Evolutionary conservation across 345 rosid genomes (phyloP), one percentile per base, ranked within the genome.

Genomic region (Aquilaria sinensis): DNA sequence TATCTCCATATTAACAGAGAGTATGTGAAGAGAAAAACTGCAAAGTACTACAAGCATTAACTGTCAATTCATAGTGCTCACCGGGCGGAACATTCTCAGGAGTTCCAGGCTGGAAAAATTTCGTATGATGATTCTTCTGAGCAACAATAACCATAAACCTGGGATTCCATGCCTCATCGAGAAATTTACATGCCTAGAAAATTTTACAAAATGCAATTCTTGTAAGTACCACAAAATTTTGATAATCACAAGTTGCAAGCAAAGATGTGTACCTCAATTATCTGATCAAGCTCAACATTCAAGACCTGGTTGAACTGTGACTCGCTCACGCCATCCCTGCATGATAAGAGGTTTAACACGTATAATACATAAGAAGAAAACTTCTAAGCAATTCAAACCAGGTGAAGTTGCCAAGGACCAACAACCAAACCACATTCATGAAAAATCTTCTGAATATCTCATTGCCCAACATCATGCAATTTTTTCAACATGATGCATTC

Each of bases 301-400:
- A 90, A 70, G 61, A 93, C 96, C 73, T 88, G 97, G 57, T 78
- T 88, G 74, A 93, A 93, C 55, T 93, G 96, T 0, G 98, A 90
- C 70, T 88, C 98, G 16, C 97, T 90, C 13, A 88, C 98, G 10
- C 98, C 98, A 68, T 93, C 98, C 94, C 98, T 90, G 5, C 8
- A 3, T 37, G 43, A 37, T 5, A 37, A 37, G 5, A 37, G 43
- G 43, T 37, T 37, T 4, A 9, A 4, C 43, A 37, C 5, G 14
- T 1, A 61, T 9, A 12, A 16, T 16, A 56, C 3, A 62, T 5
- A 10, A 12, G 16, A 10, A 12, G 16, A 37, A 37, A 37, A 37
- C 43, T 37, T 37, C 5, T 37, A 37, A 23, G 11, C 34, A 54
- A 12, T 10, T 23, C 43, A 4, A 37, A 1, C 43, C 43, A 4